A percentile compares a stretch with the other conserved stretches of the same genome.
phyloP scores from a whole-genome alignment of 2,329 filamentous ascomycete species.

The Decorospora gaudefroyi region DNA sequence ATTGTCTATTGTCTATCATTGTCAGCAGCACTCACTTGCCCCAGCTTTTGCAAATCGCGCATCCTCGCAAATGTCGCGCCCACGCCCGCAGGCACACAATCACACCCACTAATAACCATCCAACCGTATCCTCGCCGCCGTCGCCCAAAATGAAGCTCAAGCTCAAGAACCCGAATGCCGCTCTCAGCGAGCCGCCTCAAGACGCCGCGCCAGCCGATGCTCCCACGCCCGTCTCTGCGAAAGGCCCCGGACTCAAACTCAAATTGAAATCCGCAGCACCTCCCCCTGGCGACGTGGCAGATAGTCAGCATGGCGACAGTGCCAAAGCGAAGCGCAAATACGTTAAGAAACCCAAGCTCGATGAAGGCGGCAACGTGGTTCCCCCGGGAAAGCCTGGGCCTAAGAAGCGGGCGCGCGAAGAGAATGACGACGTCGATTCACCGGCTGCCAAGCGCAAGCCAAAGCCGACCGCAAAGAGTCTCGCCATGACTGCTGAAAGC shows the following conservation, averaged over 20 bases:
- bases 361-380: slow-evolving; percentile 35
- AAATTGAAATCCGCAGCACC: slow-evolving; percentile 38
- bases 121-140: neutral
- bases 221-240: slow-evolving; percentile 18
- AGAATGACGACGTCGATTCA: slow-evolving; percentile 36
- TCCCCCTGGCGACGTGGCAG: slow-evolving; percentile 31
- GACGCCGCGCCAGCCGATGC: slow-evolving; percentile 21
- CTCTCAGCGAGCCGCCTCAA: slow-evolving; percentile 28
- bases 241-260: slow-evolving; percentile 33
- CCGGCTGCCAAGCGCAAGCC: slow-evolving; percentile 42
- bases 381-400: slow-evolving; percentile 32
- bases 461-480: slow-evolving; percentile 43
- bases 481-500: slow-evolving; percentile 31
- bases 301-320: slow-evolving; percentile 41
- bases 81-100: slow-evolving; percentile 15
- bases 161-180: slow-evolving; percentile 32
- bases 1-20: neutral
- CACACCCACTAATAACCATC: slow-evolving; percentile 1
- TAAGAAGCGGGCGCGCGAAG: slow-evolving; percentile 47
- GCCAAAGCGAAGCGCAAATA: slow-evolving; percentile 51
- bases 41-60: slow-evolving; percentile 3
- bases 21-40: slow-evolving; percentile 9
- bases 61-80: slow-evolving; percentile 17
- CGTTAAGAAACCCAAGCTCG: slow-evolving; percentile 48
- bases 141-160: slow-evolving; percentile 40